Base-by-base conservation (phyloP, 257 asterid species). In the Scutellaria galericulata region DNA sequence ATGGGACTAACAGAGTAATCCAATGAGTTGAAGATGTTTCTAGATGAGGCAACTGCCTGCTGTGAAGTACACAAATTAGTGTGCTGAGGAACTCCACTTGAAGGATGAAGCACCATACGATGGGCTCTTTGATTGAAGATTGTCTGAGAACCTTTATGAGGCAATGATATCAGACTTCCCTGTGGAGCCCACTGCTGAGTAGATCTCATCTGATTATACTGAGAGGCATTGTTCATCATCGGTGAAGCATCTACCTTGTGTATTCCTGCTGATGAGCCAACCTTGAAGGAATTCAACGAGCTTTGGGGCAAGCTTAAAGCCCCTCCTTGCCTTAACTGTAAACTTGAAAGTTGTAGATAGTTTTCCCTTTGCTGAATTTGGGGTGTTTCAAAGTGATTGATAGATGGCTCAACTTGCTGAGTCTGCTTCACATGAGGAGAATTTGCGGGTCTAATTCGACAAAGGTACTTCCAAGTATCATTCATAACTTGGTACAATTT, bases 341-440 rank as follows among this genome's bases (percentile, higher is more conserved):
- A 60, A 64, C 62, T 56, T 10, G 72, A 45, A 20, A 66, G 58
- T 37, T 76, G 83, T n/a, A 44, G 51, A 47, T 35, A 52, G 55
- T 53, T 60, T 31, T 46, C 78, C 68, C 75, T 77, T 58, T 79
- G 84, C 72, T 70, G 84, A 74, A 65, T 52, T 72, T 50, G 52
- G 18, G 80, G 27, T 39, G 64, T 61, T 66, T 59, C 64, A 9
- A 58, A 61, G 41, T 66, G 81, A 47, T 14, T 58, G 12, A 53
- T 45, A 22, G 82, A 69, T 59, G 68, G 46, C 72, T 75, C 79
- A 6, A 66, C 77, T 67, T 55, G 83, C 39, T 74, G 83, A 59
- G 46, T 61, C 39, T 56, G 82, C 56, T 70, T 75, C 65, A 55
- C 12, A 0, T 66, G 31, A 15, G 8, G 3, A 6, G 70, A 14